phyloP scores from a whole-genome alignment of 768 basidiomycete genomes.

The Terana coerulea region DNA sequence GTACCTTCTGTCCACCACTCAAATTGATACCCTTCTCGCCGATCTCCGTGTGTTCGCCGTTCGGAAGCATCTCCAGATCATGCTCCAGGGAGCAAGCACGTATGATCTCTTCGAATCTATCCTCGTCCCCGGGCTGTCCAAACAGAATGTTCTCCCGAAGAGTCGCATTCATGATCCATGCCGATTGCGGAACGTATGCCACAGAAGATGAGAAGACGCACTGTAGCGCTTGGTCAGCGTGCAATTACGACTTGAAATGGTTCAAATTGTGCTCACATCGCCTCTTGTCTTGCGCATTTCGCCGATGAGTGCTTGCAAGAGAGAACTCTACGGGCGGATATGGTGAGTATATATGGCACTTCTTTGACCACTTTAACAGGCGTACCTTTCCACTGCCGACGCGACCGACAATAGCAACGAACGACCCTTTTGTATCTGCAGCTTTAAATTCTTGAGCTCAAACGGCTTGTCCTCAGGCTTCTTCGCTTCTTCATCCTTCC shows the following conservation, averaged over 20 bases:
- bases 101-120: slow-evolving; percentile 54
- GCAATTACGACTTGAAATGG: background rate
- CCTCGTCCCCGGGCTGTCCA: slow-evolving; percentile 60
- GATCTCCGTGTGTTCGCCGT: slow-evolving; percentile 68
- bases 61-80: slow-evolving; percentile 67
- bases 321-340: slow-evolving; percentile 54
- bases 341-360: slow-evolving; percentile 14
- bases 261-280: slow-evolving; percentile 22
- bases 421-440: slow-evolving; percentile 70
- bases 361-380: background rate
- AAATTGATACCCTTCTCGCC: slow-evolving; percentile 77
- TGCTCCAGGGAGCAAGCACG: slow-evolving; percentile 64
- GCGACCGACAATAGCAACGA: slow-evolving; percentile 74
- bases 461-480: slow-evolving; percentile 46
- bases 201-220: slow-evolving; percentile 51
- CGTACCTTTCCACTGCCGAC: slow-evolving; percentile 70
- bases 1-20: slow-evolving; percentile 45
- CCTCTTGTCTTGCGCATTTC: slow-evolving; percentile 80
- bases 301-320: slow-evolving; percentile 73
- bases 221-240: slow-evolving; percentile 20
- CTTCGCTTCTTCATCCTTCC: slow-evolving; percentile 17
- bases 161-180: slow-evolving; percentile 68
- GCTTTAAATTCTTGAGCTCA: slow-evolving; percentile 56
- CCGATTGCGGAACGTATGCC: slow-evolving; percentile 56
- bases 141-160: slow-evolving; percentile 74